These are phyloP conservation scores for Yamadazyma akitaensis DNA, from an alignment of 805 yeast genomes.

Conservation along the genomic window DNA sequence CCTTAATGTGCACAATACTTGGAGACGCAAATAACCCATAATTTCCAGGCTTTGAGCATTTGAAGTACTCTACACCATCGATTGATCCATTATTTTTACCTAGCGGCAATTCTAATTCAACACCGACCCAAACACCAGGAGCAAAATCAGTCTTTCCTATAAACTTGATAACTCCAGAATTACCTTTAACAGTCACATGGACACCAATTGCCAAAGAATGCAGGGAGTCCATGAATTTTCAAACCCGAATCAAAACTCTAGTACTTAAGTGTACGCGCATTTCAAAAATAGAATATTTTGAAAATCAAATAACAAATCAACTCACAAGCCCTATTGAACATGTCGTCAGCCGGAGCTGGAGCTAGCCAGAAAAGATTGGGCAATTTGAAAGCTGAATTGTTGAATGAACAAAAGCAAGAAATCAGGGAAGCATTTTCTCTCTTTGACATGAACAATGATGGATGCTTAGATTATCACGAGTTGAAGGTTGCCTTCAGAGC, in stretches of 20 bases:
- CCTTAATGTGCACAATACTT: constrained; percentile 4
- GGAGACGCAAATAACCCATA: constrained; percentile 47
- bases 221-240: not conserved
- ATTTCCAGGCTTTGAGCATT: constrained; percentile 25
- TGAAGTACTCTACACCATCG: constrained; percentile 42
- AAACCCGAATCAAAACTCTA: not conserved
- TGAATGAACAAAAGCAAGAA: constrained; percentile 87
- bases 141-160: constrained; percentile 58
- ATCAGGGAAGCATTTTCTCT: constrained; percentile 87
- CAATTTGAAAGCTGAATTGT: constrained; percentile 60
- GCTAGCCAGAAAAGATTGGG: constrained; percentile 18
- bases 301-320: not conserved
- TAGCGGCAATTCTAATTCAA: constrained; percentile 36
- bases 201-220: constrained; percentile 19
- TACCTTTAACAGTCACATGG: constrained; percentile 27
- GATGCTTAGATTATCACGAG: constrained; percentile 87
- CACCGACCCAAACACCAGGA: constrained; percentile 53
- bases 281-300: too few relatives aligned
- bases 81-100: constrained; percentile 54
- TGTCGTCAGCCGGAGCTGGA: constrained; percentile 18
- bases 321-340: constrained; percentile 3
- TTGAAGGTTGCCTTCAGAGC: constrained; percentile 92
- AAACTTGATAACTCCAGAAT: constrained; percentile 46
- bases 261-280: not conserved
- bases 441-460: constrained; percentile 91